Evolutionary conservation across 179 eudicot species (phyloP), one percentile per base, ranked within the genome.

Genomic region (Beta lomatogona): DNA sequence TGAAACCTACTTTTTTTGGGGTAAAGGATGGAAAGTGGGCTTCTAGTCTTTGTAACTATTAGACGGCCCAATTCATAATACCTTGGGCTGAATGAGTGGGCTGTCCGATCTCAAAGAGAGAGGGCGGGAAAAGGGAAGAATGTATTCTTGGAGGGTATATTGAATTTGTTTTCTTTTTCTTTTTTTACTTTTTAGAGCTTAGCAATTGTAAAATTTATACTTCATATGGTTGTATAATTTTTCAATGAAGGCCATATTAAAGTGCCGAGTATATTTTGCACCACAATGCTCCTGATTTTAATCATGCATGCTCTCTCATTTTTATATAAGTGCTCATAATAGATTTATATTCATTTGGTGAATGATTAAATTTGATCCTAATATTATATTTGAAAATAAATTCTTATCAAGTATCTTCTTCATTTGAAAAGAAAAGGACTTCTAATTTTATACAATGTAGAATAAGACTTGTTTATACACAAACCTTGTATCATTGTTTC

Each of bases 1-100:
- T 79, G 36, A 72, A 68, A 21, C 76, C 76, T 57, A 14, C 57
- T 72, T 8, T 25, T 55, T 31, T 64, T 66, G 15, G 28, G 14
- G 3, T 8, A 73, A 18, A 9, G 46, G 70, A 5, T 7, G 46
- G 18, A 10, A 44, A 31, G 31, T 60, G 80, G 53, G 80, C 71
- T 58, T 48, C 13, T 28, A 13, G 8, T 18, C 4, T 78, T 64
- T 44, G 55, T 60, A 21, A 75, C 25, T 31, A 31, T 75, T 75
- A 57, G 66, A 9, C 4, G 77, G 65, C 25, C 52, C 66, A 75
- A 28, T 52, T 36, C 41, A 36, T 52, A 25, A 36, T 72, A 72
- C 36, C 21, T 5, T 12, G 45, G 36, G 19, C 46, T 73, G 59
- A 52, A 73, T 48, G 9, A n/a, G 25, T 46, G 28, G 46, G 13